A percentile compares a stretch with the other conserved stretches of the same genome.
Evolutionary conservation across 2,329 filamentous ascomycete species (phyloP).

Genomic region (Ophiostoma australiae): DNA sequence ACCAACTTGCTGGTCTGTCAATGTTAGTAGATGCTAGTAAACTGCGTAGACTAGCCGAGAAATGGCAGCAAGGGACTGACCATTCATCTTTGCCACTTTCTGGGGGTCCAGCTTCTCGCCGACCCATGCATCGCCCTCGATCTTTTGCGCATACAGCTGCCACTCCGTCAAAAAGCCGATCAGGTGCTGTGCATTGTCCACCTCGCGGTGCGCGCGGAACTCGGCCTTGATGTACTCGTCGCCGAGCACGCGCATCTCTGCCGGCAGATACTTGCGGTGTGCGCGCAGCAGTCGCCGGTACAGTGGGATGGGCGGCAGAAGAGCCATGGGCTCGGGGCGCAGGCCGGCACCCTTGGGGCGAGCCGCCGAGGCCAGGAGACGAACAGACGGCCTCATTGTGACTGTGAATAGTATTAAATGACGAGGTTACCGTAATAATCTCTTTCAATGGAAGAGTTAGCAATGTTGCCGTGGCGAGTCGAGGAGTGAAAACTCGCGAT

Average conservation of each 20-base stretch:
- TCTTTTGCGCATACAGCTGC: slow-evolving; percentile 88
- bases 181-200: slow-evolving; percentile 92
- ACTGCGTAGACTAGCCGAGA: no score
- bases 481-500: slow-evolving; percentile 8
- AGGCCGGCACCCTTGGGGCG: slow-evolving; percentile 31
- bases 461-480: background rate
- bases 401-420: background rate
- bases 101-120: slow-evolving; percentile 76
- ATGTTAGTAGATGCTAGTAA: background rate
- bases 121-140: slow-evolving; percentile 82
- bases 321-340: slow-evolving; percentile 50
- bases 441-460: background rate
- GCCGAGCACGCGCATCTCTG: slow-evolving; percentile 73
- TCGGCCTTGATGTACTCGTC: slow-evolving; percentile 92
- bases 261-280: slow-evolving; percentile 72
- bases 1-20: slow-evolving; percentile 78
- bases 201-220: slow-evolving; percentile 74
- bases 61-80: slow-evolving; percentile 45
- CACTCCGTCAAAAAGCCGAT: slow-evolving; percentile 95
- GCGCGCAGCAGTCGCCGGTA: slow-evolving; percentile 83
- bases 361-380: slow-evolving; percentile 21
- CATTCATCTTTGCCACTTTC: slow-evolving; percentile 92
- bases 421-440: background rate
- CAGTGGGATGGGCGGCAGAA: slow-evolving; percentile 81
- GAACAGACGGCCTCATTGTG: slow-evolving; percentile 9